Base-by-base conservation (phyloP, 139 green algal species). In the Picochlorum sp. region DNA sequence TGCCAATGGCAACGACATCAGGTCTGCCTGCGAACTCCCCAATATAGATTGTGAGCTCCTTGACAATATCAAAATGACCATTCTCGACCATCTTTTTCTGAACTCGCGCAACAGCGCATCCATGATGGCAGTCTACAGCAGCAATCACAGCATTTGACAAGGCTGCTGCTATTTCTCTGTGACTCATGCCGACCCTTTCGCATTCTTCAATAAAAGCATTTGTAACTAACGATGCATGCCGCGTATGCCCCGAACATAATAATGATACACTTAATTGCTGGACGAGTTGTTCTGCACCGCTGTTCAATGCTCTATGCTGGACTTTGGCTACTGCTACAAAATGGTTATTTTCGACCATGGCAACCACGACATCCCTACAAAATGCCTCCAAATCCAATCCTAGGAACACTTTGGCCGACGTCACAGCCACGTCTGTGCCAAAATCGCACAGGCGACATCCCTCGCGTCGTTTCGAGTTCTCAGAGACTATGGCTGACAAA, bases 1-100 rank as follows among this genome's bases (percentile, higher is more conserved):
- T 59, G 20, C 51, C 51, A 16, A 59, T 30, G 26, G 51, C 51
- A 34, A 59, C 51, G 4, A 34, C 51, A 59, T 59, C 51, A 30
- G 51, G 51, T 15, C 51, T 30, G n/a, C 23, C 21, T 1, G 13
- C 15, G 13, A 30, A 7, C 21, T 28, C 21, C 0, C 13, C 51
- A 31, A 59, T 34, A 59, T 30, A 30, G 13, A 59, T 21, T 18
- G 51, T 38, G 18, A 59, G 15, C 9, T 21, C 21, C 51, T 30
- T 21, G 20, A 59, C 51, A 20, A 34, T 8, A 18, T 30, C 20
- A 18, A 34, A 30, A 23, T 59, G 23, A 18, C 51, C 51, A 15
- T 21, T 11, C 0, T 59, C 51, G 4, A 59, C 23, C 23, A 59
- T 38, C 13, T 16, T 34, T 8, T 34, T 30, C 51, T 59, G 51